Evolutionary conservation across 108 stramenopile genomes (phyloP).

Genomic region (Bacterosira constricta): DNA sequence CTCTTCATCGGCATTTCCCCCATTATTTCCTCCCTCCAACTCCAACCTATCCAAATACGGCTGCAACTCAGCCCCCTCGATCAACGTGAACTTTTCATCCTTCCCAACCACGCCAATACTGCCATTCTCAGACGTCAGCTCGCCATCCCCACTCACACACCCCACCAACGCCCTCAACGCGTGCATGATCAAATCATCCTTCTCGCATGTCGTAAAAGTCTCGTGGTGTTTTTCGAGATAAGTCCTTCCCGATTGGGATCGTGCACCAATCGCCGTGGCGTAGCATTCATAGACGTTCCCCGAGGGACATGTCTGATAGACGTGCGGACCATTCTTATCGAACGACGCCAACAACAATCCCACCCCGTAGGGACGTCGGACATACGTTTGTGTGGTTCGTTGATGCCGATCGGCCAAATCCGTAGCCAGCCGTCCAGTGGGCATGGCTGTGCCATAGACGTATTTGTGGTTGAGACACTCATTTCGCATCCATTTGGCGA

Average conservation of each 20-base stretch:
- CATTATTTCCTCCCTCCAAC: slow-evolving; percentile 62
- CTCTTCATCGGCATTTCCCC: slow-evolving; percentile 33
- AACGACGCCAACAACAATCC: slow-evolving; percentile 91
- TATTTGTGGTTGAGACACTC: slow-evolving; percentile 99
- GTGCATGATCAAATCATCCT: slow-evolving; percentile 95
- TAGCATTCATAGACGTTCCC: slow-evolving; percentile 98
- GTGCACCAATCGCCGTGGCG: slow-evolving; percentile 95
- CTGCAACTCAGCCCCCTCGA: slow-evolving; percentile 86
- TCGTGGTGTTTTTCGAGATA: slow-evolving; percentile 97
- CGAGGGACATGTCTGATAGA: slow-evolving; percentile 96
- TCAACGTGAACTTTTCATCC: slow-evolving; percentile 69
- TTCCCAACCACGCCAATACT: slow-evolving; percentile 83
- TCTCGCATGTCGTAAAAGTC: slow-evolving; percentile 49
- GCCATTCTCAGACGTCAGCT: slow-evolving; percentile 89
- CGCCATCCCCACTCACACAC: slow-evolving; percentile 90
- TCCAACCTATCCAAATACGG: slow-evolving; percentile 87
- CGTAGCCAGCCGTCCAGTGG: slow-evolving; percentile 87
- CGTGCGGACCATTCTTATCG: slow-evolving; percentile 90
- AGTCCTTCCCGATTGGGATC: slow-evolving; percentile 94
- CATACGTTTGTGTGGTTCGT: slow-evolving; percentile 98
- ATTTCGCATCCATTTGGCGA: slow-evolving; percentile 97
- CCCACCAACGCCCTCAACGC: slow-evolving; percentile 93
- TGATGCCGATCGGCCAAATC: slow-evolving; percentile 99
- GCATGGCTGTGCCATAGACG: slow-evolving; percentile 93
- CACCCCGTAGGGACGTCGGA: slow-evolving; percentile 97